Evolutionary conservation across 768 basidiomycete genomes (phyloP), one percentile per base, ranked within the genome.

Genomic region (Lentinula edodes): DNA sequence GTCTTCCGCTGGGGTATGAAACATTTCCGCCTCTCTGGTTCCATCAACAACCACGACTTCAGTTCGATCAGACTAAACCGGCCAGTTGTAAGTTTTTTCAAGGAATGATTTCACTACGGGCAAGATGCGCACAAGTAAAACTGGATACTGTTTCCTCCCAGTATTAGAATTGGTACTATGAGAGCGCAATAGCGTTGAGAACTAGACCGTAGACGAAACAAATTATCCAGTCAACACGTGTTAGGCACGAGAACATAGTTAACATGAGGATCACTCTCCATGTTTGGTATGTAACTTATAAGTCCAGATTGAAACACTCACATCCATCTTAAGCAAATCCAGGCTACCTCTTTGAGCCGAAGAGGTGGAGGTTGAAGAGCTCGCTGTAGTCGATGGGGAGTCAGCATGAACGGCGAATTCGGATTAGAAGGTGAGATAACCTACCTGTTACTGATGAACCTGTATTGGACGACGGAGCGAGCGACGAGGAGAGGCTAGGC

Each of bases 131-230:
- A 59, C 50, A 23, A 38, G 32, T 32, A 42, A 28, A 45, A 23
- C 54, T 8, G 32, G 20, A 41, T 56, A 28, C 10, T 34, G 36
- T 59, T 35, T n/a, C 7, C 18, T 38, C n/a, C 18, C 46, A 54
- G 53, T 13, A 5, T 54, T 54, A 16, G 53, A 54, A 42, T 23
- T 61, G 35, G 46, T 43, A 53, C 42, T 76, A 72, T 75, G 74
- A 69, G 77, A 75, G 71, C 71, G 75, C 67, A 77, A 71, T 67
- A 76, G 67, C 64, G 75, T 70, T 61, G 78, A 75, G 67, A 77
- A 72, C 76, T 78, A 67, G 61, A 67, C 28, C 28, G 28, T 28
- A 28, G 28, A 62, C 66, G 38, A 61, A 23, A 61, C 35, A 54
- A 54, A 54, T 41, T 54, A 54, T 54, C 62, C 61, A 71, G 62